Evolutionary conservation across 1,139 yeast species (phyloP), one percentile per base, ranked within the genome.

Genomic region (Insectozyma bohioensis): DNA sequence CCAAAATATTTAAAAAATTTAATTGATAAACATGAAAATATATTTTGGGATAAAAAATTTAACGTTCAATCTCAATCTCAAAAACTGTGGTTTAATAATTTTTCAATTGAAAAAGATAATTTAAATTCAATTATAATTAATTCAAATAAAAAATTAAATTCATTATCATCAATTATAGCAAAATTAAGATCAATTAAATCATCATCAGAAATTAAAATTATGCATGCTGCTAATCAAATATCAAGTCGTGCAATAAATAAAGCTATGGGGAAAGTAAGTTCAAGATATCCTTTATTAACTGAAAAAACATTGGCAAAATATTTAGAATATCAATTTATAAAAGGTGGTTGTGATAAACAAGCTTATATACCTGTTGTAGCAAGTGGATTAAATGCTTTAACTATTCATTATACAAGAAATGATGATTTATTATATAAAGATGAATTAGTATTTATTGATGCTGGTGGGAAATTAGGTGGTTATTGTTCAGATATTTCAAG

Each of bases 351-450:
- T 57, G 95, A 87, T 42, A 78, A 78, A 42, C 78, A 84, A 27
- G 97, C 97, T 0, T 94, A 94, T 52, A 76, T 90, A 19, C 97
- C 99, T 0, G 99, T 94, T 7, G 95, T 94, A 6, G 99, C 97
- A 2, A 85, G 95, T 26, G 98, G 98, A 2, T 59, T 73, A 15
- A 88, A 88, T 53, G 87, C 95, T 0, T 63, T 88, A 27, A 83
- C 92, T 25, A 87, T 92, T 39, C 97, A 90, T 56, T 90, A 90
- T 55, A 88, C 95, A 0, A 68, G 95, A 40, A 90, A 90, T 51
- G 95, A 90, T 55, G 95, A 85, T 53, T 58, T 82, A 17, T 67
- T 90, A 39, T 73, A 73, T 38, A 70, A 73, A 29, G 88, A 81
- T 43, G 97, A 92, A 42, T 61, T 88, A 67, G 96, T 90, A 6